Evolutionary conservation across 2,329 filamentous ascomycete genomes (phyloP).

Genomic region (Phyllosticta citriasiana): DNA sequence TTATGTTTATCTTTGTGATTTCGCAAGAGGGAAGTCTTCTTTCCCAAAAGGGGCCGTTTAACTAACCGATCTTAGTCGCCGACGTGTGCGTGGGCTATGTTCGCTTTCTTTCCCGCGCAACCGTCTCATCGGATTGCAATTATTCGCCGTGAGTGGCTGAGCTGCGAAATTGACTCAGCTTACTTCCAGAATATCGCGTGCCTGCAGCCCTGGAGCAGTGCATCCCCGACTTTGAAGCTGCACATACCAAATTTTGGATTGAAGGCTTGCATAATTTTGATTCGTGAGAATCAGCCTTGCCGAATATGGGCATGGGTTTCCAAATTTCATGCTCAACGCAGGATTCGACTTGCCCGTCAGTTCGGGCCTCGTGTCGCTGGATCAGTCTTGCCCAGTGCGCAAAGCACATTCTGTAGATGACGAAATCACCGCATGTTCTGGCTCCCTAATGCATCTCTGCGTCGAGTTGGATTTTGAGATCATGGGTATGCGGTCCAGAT

Average conservation of each 20-base stretch:
- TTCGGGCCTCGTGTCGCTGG: not conserved
- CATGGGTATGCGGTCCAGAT: not conserved
- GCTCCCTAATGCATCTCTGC: not conserved
- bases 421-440: not conserved
- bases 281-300: not conserved
- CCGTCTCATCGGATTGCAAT: not conserved
- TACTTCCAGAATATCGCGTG: not conserved
- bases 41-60: not conserved
- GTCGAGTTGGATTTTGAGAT: not conserved
- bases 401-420: not conserved
- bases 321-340: not conserved
- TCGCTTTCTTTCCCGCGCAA: not conserved
- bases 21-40: not conserved
- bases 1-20: not conserved
- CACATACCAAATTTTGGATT: not conserved
- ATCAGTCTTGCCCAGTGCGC: not conserved
- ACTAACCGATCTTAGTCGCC: not conserved
- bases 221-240: not conserved
- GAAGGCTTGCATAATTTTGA: not conserved
- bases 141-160: not conserved
- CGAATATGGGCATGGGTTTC: not conserved
- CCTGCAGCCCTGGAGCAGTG: not conserved
- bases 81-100: not conserved
- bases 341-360: not conserved
- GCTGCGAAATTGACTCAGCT: not conserved